Evolutionary conservation across 2,329 filamentous ascomycete species (phyloP), one percentile per base, ranked within the genome.

Genomic region (Fusarium brevicatenulatum): DNA sequence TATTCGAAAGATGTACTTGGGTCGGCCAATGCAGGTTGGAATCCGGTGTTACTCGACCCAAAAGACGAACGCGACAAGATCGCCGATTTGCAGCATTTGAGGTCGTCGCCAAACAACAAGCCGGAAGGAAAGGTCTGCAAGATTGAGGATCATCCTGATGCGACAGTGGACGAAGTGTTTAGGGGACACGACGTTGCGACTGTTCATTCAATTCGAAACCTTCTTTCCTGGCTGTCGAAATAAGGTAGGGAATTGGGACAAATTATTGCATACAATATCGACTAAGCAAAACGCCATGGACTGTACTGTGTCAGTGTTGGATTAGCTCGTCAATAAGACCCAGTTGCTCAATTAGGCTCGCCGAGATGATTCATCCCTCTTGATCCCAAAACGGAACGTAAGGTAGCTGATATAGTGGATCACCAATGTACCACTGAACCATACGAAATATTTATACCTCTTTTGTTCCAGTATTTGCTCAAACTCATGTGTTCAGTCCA

Each of bases 1-100:
- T 64, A 73, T 18, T 49, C 53, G 1, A 76, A 76, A 21, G 73
- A 76, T 15, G 69, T 76, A 6, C 32, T 73, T 9, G 73, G 73
- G 1, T 69, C 73, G 5, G 13, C 16, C 4, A 58, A 65, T 2
- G 73, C 71, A 1, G 73, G 73, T 0, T 76, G 73, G 73, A 67
- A 60, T 1, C 63, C 73, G 0, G 60, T 76, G 3, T 11, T 76
- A 0, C 71, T 76, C 1, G 71, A 76, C 30, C 63, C 68, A 2
- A 40, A 63, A 18, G 59, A 68, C 4, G 37, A 76, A 19, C 59
- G 60, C 1, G 40, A 39, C 2, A 42, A 47, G 21, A 19, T 76
- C 4, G 13, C 53, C 0, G 66, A 69, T 36, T 2, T 69, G 25
- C 49, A 39, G 1, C 36, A 30, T 23, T 69, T 52, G 66, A 12